Evolutionary conservation across 116 monocot genomes (phyloP).

Genomic region (Dioscorea cayenensis): DNA sequence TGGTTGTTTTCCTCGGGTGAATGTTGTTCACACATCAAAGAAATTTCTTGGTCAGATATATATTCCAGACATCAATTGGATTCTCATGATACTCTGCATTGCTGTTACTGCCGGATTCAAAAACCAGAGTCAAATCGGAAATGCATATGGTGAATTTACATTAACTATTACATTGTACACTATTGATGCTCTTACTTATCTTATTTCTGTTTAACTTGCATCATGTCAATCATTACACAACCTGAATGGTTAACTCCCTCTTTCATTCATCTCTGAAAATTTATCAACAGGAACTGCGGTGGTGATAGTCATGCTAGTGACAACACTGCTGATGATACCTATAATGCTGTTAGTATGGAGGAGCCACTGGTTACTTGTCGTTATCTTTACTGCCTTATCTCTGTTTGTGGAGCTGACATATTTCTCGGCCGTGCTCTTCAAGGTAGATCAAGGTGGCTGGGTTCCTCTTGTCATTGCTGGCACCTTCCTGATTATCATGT

Average conservation of each 20-base stretch:
- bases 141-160: constrained; percentile 71
- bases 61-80: constrained; percentile 94
- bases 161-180: not conserved
- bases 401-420: constrained; percentile 80
- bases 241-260: no score
- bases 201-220: no score
- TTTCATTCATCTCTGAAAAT: not conserved
- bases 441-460: constrained; percentile 93
- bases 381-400: constrained; percentile 63
- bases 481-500: constrained; percentile 71
- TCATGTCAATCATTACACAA: no score
- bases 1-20: constrained; percentile 91
- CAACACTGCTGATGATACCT: constrained; percentile 88
- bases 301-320: constrained; percentile 90
- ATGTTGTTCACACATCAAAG: constrained; percentile 85
- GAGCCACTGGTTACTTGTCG: constrained; percentile 72
- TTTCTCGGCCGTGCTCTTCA: constrained; percentile 75
- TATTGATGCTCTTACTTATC: no score
- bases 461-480: constrained; percentile 78
- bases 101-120: constrained; percentile 90
- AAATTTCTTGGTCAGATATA: constrained; percentile 89
- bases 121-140: constrained; percentile 88
- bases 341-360: constrained; percentile 95
- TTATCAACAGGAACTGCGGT: constrained; percentile 76
- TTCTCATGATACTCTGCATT: constrained; percentile 85